Evolutionary conservation across 1,139 yeast genomes (phyloP).

Genomic region (Candida pseudoviswanathii): DNA sequence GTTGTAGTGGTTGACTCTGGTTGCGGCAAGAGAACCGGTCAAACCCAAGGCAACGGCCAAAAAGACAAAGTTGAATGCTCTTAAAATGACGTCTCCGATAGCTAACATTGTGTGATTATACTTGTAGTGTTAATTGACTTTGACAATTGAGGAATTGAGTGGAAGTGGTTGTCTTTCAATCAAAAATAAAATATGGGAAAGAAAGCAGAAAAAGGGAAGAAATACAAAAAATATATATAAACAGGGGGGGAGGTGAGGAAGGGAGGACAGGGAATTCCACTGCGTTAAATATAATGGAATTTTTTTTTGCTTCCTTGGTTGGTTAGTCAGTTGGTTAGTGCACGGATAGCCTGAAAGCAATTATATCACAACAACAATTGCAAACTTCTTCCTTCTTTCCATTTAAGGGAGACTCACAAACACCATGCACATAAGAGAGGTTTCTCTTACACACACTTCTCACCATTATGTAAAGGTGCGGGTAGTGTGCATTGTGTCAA

Average conservation of each 20-base stretch:
- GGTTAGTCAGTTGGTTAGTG: too few relatives aligned
- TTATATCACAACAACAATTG: constrained; percentile 5
- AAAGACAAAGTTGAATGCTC: constrained; percentile 73
- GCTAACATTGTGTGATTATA: constrained; percentile 48
- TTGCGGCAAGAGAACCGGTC: constrained; percentile 80
- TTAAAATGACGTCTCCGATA: constrained; percentile 73
- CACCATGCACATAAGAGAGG: constrained; percentile 1
- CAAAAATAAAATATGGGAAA: too few relatives aligned
- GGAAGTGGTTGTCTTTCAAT: too few relatives aligned
- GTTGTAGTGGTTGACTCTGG: constrained; percentile 54
- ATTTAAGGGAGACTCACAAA: constrained; percentile 3
- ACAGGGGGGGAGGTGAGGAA: not conserved
- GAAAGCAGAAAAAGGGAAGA: not conserved
- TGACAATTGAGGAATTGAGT: too few relatives aligned
- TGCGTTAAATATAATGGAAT: not conserved
- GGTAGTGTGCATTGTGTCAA: not conserved
- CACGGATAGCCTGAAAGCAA: constrained; percentile 8
- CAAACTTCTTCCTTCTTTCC: constrained; percentile 1
- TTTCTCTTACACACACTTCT: too few relatives aligned
- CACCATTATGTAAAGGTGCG: not conserved
- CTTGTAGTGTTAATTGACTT: not conserved
- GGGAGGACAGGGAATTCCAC: not conserved
- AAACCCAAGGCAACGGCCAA: constrained; percentile 80
- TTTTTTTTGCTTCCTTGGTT: too few relatives aligned
- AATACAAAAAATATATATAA: not conserved